phyloP scores from a whole-genome alignment of 164 flowering plant species.

The Vitis rupestris region DNA sequence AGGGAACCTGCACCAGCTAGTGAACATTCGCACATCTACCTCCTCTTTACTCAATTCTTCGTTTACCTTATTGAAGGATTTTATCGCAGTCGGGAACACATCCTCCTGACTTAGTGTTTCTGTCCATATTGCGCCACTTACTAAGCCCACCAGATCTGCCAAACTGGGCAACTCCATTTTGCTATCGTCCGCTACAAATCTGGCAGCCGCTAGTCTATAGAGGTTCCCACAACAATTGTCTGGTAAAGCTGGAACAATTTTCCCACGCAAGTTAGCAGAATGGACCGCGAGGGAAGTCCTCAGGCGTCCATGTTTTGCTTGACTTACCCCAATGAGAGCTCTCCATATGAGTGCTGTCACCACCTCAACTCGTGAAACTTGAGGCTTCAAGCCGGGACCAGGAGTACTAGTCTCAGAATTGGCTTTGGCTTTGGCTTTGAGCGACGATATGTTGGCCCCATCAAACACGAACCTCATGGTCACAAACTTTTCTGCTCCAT shows the following conservation, averaged over 20 bases:
- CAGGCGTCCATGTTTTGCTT: not conserved
- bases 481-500: not conserved
- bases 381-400: not conserved
- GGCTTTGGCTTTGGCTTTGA: not conserved
- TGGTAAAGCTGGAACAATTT: not conserved
- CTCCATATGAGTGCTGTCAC: slow-evolving; percentile 13
- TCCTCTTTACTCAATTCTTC: not conserved
- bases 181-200: not conserved
- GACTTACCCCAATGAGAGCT: slow-evolving; percentile 1
- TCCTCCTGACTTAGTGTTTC: not conserved
- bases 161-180: not conserved
- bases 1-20: slow-evolving; percentile 10
- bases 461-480: slow-evolving; percentile 16
- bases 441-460: not conserved
- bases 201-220: not conserved
- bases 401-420: no score
- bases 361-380: slow-evolving; percentile 8
- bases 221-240: slow-evolving; percentile 11
- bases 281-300: not conserved
- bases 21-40: not conserved
- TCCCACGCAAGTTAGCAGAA: slow-evolving; percentile 9
- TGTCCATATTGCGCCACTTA: not conserved
- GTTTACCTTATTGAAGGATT: not conserved
- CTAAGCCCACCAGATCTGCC: not conserved
- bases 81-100: not conserved